Base-by-base conservation (phyloP, 352 stramenopile genomes). In the Pythium rhizo-oryzae region DNA sequence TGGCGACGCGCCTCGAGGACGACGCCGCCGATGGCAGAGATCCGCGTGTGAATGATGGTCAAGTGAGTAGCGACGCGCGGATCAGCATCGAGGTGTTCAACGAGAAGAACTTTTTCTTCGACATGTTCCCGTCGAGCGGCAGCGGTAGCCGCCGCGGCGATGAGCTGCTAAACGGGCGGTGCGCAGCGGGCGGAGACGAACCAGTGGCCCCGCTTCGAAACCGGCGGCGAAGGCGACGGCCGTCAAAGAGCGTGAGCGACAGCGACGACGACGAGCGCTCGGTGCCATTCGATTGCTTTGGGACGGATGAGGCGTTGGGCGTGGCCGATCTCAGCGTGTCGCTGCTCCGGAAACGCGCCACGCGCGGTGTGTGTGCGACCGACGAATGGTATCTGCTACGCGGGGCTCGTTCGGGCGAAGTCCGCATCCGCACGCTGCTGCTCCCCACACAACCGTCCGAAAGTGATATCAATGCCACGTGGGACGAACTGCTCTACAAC, bases 21-120 rank as follows among this genome's bases (percentile, higher is more conserved):
- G 43, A 44, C 41, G 16, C 28, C 4, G 19, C 28, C 28, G 28
- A 33, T 6, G 28, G 28, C 28, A 33, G 28, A 33, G 28, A 33
- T 33, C 28, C 28, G 6, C 28, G 6, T 33, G 28, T 33, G 28
- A 33, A 33, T 33, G 28, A 33, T 33, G 28, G 28, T 33, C 28
- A 33, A 33, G 28, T 33, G 35, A 11, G 35, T 8, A 15, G 23
- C 41, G 28, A 58, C 30, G 46, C 44, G 43, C 30, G 33, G n/a
- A 47, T 84, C 50, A 44, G 60, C 21, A 74, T 92, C 47, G 74
- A 91, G 55, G 50, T 94, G 8, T 89, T 82, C 62, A 89, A 77
- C 54, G 82, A 90, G 65, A 91, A 90, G 55, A 89, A 84, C 33
- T 92, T 92, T 61, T 93, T 92, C 68, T 94, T 94, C 62, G 86